Evolutionary conservation across 352 stramenopile genomes (phyloP).

Genomic region (Pythium myriotylum): DNA sequence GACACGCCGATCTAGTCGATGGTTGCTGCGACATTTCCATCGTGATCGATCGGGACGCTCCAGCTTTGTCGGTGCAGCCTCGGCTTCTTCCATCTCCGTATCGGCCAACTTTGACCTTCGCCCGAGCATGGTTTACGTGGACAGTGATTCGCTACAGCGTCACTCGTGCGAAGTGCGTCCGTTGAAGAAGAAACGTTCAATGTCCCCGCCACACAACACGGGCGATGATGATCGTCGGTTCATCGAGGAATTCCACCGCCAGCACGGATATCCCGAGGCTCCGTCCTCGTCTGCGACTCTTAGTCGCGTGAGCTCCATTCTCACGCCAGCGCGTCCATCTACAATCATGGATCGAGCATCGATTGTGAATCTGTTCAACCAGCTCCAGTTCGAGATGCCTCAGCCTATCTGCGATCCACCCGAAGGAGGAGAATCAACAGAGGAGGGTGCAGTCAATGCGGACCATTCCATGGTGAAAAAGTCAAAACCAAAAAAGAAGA

Average conservation of each 20-base stretch:
- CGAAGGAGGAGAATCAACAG: neutral
- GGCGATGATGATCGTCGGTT: conserved; percentile 24
- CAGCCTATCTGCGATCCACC: conserved; percentile 5
- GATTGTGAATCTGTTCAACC: conserved; percentile 24
- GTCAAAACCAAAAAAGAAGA: neutral
- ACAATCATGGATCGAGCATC: conserved; percentile 26
- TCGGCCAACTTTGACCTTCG: conserved; percentile 1
- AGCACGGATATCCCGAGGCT: conserved; percentile 1
- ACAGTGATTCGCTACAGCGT: neutral
- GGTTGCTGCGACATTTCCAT: conserved; percentile 13
- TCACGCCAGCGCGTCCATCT: conserved; percentile 12
- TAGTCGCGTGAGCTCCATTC: neutral
- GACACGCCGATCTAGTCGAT: conserved; percentile 18
- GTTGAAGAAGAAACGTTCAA: neutral
- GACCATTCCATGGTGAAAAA: neutral
- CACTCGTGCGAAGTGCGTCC: neutral
- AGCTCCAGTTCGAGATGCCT: conserved; percentile 25
- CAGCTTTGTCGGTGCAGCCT: conserved; percentile 5
- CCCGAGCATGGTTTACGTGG: conserved; percentile 22
- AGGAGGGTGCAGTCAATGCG: neutral
- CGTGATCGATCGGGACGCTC: conserved; percentile 8
- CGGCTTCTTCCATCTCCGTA: neutral
- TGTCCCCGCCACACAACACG: neutral
- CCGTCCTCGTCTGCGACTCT: neutral
- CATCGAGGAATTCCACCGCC: conserved; percentile 21